Evolutionary conservation across 1,284 basidiomycete species (phyloP), one percentile per base, ranked within the genome.

Genomic region (Cryptococcus deneoformans): DNA sequence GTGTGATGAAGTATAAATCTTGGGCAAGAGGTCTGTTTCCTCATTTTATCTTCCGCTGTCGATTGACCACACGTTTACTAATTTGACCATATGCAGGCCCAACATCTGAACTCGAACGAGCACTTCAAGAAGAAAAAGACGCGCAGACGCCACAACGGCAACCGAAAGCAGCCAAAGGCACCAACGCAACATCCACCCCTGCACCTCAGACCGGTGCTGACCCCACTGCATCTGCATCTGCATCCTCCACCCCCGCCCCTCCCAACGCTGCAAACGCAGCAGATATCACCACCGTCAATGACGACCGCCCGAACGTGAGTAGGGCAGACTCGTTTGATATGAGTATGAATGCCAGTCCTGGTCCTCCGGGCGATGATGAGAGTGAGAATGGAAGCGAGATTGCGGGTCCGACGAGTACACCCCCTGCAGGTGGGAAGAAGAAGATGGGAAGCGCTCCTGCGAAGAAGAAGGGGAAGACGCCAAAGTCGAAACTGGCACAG

Each of bases 401-500:
- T 34, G 52, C 16, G 14, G 56, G 14, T 7, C 37, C 44, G 14
- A 38, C 20, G 35, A 34, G n/a, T 8, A 20, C 42, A 4, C n/a
- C 40, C 14, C 8, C 48, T 39, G 43, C 39, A 9, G 38, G 40
- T 10, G 46, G 35, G 34, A 53, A 47, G 57, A 46, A 14, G 54
- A 58, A 50, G 53, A 47, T 35, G 46, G 52, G 42, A 3, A 42
- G 16, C 12, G 16, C 39, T 24, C 45, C 38, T 45, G 56, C 48
- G 38, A 50, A 48, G 36, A 49, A 59, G 56, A 49, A 53, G 42
- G 46, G 47, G 29, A 56, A 52, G 54, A 47, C 54, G 14, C 70
- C 70, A 49, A 75, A 75, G 55, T 68, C 65, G 20, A 73, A 73
- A 56, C 62, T 76, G 52, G 73, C 68, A 9, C 69, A 76, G 50